A percentile compares a stretch with the other conserved stretches of the same genome.
phyloP scores from a whole-genome alignment of 768 basidiomycete species.

The Russula abietina region DNA sequence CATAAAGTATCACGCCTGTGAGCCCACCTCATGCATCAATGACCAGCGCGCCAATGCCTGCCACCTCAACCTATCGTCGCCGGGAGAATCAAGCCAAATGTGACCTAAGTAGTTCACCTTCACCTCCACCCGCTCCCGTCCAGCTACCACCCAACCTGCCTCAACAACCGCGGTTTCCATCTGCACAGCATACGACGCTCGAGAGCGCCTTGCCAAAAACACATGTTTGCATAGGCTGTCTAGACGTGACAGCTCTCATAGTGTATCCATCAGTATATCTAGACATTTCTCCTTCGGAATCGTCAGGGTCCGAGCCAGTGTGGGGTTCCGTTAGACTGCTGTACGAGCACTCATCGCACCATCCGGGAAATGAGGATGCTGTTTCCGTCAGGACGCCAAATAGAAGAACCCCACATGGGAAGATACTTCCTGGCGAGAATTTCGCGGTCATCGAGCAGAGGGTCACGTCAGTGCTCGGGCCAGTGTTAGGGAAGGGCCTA shows the following conservation, averaged over 20 bases:
- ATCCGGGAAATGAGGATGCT: conserved; percentile 50
- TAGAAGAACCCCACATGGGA: conserved; percentile 45
- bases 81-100: conserved; percentile 8
- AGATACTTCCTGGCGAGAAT: conserved; percentile 50
- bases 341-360: conserved; percentile 58
- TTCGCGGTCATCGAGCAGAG: conserved; percentile 87
- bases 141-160: conserved; percentile 22
- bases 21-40: conserved; percentile 10
- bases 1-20: conserved; percentile 6
- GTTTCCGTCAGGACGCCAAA: conserved; percentile 72
- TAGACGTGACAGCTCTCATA: conserved; percentile 76
- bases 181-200: conserved; percentile 33
- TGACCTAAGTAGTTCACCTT: conserved; percentile 17
- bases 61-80: conserved; percentile 12
- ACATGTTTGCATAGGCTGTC: conserved; percentile 82
- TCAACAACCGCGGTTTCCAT: conserved; percentile 22
- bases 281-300: conserved; percentile 31
- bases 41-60: conserved; percentile 24
- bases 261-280: conserved; percentile 77
- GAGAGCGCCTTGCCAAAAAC: conserved; percentile 69
- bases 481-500: conserved; percentile 78
- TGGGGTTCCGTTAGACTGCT: conserved; percentile 67
- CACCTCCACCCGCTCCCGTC: conserved; percentile 17
- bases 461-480: conserved; percentile 69
- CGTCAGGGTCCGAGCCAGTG: conserved; percentile 41